Evolutionary conservation across 805 yeast species (phyloP), one percentile per base, ranked within the genome.

Genomic region (Myxozyma neglecta): DNA sequence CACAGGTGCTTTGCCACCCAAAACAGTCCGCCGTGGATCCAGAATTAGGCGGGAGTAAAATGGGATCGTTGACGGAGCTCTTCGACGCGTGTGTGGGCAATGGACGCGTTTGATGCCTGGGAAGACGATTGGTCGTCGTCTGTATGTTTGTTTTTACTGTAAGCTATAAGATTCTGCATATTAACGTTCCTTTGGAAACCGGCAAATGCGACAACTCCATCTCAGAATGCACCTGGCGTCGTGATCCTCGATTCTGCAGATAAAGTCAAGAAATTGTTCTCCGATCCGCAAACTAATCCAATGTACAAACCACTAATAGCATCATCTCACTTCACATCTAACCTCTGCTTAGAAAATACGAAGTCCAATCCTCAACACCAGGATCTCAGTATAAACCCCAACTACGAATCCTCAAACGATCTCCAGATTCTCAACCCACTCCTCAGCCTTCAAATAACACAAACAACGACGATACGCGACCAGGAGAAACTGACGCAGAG

Each of bases 341-440:
- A 14, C 20, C 1, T 11, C 37, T 13, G 2, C 13, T 20, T 14
- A 60, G 65, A 20, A 47, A 39, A 42, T 60, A 56, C 39, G 65
- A 63, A 14, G 36, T 63, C 39, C 57, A 52, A 29, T 34, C 59
- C 14, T 44, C 57, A 3, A 4, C 62, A 3, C 63, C 44, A n/a
- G 60, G 62, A 16, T 49, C 67, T 6, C 56, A 60, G 8, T 63
- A 60, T 53, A 44, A 52, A 35, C 67, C 67, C 8, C 66, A 53
- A 18, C 63, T 64, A 10, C 62, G 65, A 13, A 64, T 64, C 45
- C 57, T 64, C 14, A 64, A 64, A 20, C 62, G 67, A 34, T 24
- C 62, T 34, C 58, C 63, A 6, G 40, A 45, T 20, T 42, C 5
- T 37, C 53, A 18, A 16, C 52, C 4, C 7, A 36, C 4, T 42